Evolutionary conservation across 495 filamentous ascomycete genomes (phyloP).

Genomic region (Viridothelium virens): DNA sequence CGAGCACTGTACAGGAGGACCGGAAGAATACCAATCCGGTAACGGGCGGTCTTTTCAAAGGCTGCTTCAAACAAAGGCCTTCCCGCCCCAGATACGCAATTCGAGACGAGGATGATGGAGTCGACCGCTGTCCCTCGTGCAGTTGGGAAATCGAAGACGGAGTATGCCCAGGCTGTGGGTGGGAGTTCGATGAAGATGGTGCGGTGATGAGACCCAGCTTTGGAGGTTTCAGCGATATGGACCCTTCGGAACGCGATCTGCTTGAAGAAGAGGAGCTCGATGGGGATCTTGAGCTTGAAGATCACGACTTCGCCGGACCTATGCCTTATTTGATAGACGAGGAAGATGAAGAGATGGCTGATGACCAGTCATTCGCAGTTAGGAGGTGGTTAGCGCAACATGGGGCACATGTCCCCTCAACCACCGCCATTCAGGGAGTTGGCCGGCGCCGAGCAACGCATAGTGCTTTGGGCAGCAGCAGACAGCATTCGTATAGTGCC

Average conservation of each 20-base stretch:
- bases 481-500: conserved; percentile 25
- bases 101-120: conserved; percentile 53
- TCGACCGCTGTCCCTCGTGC: conserved; percentile 57
- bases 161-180: conserved; percentile 49
- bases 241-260: conserved; percentile 29
- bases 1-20: conserved; percentile 43
- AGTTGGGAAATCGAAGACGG: conserved; percentile 57
- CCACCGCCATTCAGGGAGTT: not conserved
- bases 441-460: conserved; percentile 22
- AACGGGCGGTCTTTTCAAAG: conserved; percentile 57
- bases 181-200: conserved; percentile 39
- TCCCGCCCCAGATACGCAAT: conserved; percentile 32
- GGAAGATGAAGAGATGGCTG: conserved; percentile 24
- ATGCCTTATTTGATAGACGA: conserved; percentile 16
- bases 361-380: conserved; percentile 20
- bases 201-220: conserved; percentile 26
- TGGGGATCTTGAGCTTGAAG: conserved; percentile 29
- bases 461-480: conserved; percentile 29
- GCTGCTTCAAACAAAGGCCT: conserved; percentile 46
- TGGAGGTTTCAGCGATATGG: conserved; percentile 30
- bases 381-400: conserved; percentile 21
- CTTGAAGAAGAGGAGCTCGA: conserved; percentile 31
- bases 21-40: conserved; percentile 42
- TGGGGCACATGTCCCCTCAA: not conserved
- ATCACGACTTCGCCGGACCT: conserved; percentile 20